phyloP scores from a whole-genome alignment of 345 rosid species.

The Limnanthes douglasii region DNA sequence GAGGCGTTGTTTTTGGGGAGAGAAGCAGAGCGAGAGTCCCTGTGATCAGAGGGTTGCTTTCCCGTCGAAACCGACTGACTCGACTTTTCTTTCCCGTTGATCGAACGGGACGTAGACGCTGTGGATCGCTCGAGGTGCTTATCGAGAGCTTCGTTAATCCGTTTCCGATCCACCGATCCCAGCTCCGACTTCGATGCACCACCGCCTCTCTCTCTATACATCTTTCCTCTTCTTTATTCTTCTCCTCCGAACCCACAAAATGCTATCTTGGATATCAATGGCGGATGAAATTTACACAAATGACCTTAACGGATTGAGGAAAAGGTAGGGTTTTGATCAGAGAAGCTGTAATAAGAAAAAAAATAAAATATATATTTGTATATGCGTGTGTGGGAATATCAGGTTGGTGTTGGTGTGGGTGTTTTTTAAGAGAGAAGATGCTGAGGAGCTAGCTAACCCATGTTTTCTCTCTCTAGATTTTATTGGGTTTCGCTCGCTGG shows the following conservation, averaged over 20 bases:
- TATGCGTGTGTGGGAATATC: too few relatives aligned
- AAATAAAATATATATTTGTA: too few relatives aligned
- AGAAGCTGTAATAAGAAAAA: too few relatives aligned
- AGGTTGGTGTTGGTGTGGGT: too few relatives aligned
- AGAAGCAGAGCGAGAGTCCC: slow-evolving; percentile 36
- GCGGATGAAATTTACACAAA: too few relatives aligned
- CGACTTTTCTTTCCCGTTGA: slow-evolving; percentile 52
- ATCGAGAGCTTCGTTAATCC: slow-evolving; percentile 60
- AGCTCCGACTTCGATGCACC: slow-evolving; percentile 55
- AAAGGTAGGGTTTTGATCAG: neutral
- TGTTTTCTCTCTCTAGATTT: neutral
- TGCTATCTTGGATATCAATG: too few relatives aligned
- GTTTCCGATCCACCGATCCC: slow-evolving; percentile 73
- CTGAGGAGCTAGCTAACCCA: slow-evolving; percentile 6
- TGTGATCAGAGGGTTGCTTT: slow-evolving; percentile 38
- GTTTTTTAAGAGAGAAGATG: neutral
- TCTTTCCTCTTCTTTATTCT: neutral
- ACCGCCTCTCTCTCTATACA: slow-evolving; percentile 26
- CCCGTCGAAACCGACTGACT: slow-evolving; percentile 23
- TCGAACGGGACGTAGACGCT: slow-evolving; percentile 47
- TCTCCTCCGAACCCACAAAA: too few relatives aligned
- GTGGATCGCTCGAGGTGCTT: slow-evolving; percentile 67
- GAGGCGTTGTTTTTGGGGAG: slow-evolving; percentile 43
- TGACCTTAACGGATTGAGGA: too few relatives aligned
- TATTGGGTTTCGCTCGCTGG: slow-evolving; percentile 5